A percentile compares a stretch with the other conserved stretches of the same genome.
Evolutionary conservation across 345 rosid genomes (phyloP).

Genomic region (Populus tremula): DNA sequence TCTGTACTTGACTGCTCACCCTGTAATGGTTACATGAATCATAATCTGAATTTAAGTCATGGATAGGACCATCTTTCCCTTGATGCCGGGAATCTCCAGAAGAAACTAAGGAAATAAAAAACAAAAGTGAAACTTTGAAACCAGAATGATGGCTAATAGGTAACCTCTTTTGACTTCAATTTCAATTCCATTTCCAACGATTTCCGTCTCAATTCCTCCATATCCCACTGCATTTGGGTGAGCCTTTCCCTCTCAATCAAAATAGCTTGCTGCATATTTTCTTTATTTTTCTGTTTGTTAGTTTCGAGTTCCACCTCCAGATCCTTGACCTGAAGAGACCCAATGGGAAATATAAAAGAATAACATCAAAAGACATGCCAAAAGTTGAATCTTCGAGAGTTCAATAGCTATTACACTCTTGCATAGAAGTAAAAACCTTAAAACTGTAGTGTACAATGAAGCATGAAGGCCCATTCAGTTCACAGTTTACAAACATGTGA

Average conservation of each 20-base stretch:
- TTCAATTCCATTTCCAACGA: slow-evolving; percentile 89
- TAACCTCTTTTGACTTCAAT: slow-evolving; percentile 71
- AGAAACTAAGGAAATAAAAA: not conserved
- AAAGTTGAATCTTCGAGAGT: not conserved
- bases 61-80: not conserved
- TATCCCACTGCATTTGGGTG: slow-evolving; percentile 98
- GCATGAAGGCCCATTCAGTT: not conserved
- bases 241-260: slow-evolving; percentile 79
- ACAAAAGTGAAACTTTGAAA: not conserved
- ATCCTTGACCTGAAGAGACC: slow-evolving; percentile 69
- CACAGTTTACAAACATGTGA: not conserved
- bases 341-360: slow-evolving; percentile 1
- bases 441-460: not conserved
- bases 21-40: slow-evolving; percentile 33
- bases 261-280: slow-evolving; percentile 86
- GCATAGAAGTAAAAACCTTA: not conserved
- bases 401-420: not conserved
- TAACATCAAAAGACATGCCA: not conserved
- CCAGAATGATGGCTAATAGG: slow-evolving; percentile 8
- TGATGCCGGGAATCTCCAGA: not conserved
- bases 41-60: not conserved
- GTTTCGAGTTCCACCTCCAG: slow-evolving; percentile 92
- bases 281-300: slow-evolving; percentile 82
- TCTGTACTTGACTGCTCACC: slow-evolving; percentile 48
- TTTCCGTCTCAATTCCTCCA: slow-evolving; percentile 87